A percentile compares a stretch with the other conserved stretches of the same genome.
Evolutionary conservation across 2,329 filamentous ascomycete species (phyloP).

Genomic region (Drechslerella coelobrocha): DNA sequence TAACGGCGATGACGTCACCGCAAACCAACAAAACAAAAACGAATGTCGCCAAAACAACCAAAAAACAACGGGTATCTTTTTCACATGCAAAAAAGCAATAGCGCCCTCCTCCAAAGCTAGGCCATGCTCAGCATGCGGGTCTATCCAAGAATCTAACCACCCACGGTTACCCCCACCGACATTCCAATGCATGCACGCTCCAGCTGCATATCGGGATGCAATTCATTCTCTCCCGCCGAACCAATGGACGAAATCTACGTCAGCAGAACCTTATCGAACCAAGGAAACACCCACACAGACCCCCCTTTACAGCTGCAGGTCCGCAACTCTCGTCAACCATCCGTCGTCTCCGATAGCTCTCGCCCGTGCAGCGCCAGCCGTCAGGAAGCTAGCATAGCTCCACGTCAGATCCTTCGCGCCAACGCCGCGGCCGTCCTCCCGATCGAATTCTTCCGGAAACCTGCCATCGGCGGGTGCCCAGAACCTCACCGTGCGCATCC

Average conservation of each 20-base stretch:
- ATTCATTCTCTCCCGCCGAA: too few species aligned
- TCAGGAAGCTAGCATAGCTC: conserved; percentile 75
- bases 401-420: conserved; percentile 69
- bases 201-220: too few species aligned
- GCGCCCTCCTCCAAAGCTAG: not conserved
- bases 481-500: conserved; percentile 42
- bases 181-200: too few species aligned
- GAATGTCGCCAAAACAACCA: not conserved
- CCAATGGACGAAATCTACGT: too few species aligned
- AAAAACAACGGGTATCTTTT: not conserved
- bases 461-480: conserved; percentile 61
- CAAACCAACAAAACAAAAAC: too few species aligned
- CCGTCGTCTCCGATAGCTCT: conserved; percentile 22
- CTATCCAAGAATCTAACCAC: too few species aligned
- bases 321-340: conserved; percentile 34
- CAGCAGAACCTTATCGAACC: too few species aligned
- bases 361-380: conserved; percentile 57
- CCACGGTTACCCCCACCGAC: too few species aligned
- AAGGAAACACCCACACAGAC: not conserved
- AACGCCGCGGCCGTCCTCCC: conserved; percentile 58
- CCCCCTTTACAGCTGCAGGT: conserved; percentile 24
- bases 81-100: not conserved
- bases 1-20: not conserved
- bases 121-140: too few species aligned
- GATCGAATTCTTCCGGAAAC: conserved; percentile 61